These are phyloP conservation scores for Candida sanyaensis DNA, from an alignment of 1,139 yeast species.

Conservation along the genomic window DNA sequence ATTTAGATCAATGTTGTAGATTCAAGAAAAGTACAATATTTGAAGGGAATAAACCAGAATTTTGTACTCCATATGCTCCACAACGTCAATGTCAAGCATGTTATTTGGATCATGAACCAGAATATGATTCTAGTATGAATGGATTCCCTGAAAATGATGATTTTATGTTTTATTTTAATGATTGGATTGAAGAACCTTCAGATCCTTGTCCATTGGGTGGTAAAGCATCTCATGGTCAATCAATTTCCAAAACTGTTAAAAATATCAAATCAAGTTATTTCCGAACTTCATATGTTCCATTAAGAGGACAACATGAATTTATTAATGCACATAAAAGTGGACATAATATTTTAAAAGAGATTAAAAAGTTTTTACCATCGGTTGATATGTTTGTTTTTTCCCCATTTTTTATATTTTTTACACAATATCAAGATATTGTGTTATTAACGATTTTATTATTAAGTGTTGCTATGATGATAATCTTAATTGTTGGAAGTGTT, in stretches of 20 bases:
- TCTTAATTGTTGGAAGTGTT: slow-evolving; percentile 55
- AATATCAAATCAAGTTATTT: slow-evolving; percentile 62
- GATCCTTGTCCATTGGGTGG: slow-evolving; percentile 97
- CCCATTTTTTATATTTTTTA: slow-evolving; percentile 89
- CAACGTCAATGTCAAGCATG: slow-evolving; percentile 76
- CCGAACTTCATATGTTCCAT: slow-evolving; percentile 78
- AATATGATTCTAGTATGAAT: slow-evolving; percentile 74
- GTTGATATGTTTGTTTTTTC: slow-evolving; percentile 83
- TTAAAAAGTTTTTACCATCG: slow-evolving; percentile 41
- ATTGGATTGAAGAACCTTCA: slow-evolving; percentile 85
- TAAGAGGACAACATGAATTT: slow-evolving; percentile 81
- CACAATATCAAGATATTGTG: slow-evolving; percentile 74
- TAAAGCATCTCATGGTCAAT: slow-evolving; percentile 79
- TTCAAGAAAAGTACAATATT: slow-evolving; percentile 40
- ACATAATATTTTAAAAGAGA: slow-evolving; percentile 63
- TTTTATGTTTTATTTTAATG: slow-evolving; percentile 69
- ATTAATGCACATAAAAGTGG: slow-evolving; percentile 79
- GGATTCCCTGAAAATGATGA: slow-evolving; percentile 75
- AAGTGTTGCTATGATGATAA: slow-evolving; percentile 54
- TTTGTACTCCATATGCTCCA: slow-evolving; percentile 71
- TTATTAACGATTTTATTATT: slow-evolving; percentile 57
- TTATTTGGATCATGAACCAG: slow-evolving; percentile 53
- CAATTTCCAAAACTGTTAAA: slow-evolving; percentile 45
- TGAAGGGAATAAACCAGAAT: slow-evolving; percentile 27
- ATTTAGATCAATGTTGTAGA: slow-evolving; percentile 83